Base-by-base conservation (phyloP, 169 alveolate genomes). In the Prorocentrum cordatum region DNA sequence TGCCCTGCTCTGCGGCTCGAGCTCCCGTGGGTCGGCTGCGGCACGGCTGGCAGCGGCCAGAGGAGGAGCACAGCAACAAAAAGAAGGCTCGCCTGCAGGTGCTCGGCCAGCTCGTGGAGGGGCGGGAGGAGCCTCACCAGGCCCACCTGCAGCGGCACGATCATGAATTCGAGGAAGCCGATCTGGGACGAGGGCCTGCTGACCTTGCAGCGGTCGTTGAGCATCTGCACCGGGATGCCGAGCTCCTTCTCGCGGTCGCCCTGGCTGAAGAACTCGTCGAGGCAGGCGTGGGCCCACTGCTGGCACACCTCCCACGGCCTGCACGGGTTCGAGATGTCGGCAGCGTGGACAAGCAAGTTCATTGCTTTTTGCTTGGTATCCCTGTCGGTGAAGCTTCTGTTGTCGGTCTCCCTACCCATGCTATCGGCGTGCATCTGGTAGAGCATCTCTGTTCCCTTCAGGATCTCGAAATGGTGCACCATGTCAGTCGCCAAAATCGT, bases 211-310 rank as follows among this genome's bases (percentile, higher is more conserved):
- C 90, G 79, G 27, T 82, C 90, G n/a, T 82, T 82, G 68, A 82
- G 80, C 90, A 82, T 82, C 58, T 82, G 90, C 80, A 82, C 90
- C 0, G 90, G 90, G 9, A 82, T 82, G 24, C 90, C 90, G 9
- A 77, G 88, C 62, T 77, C 88, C 90, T 82, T 82, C 58, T 82
- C 90, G 31, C 64, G 39, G 80, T 82, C 90, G 20, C 90, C 90
- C 36, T 82, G 90, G 0, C 80, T 80, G 12, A 82, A 82, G 90
- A 82, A 82, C 38, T 82, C 90, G 31, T 82, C 90, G 29, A 82
- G 33, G 66, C 90, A 82, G 5, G 31, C 54, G 33, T 45, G 68
- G 1, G 90, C 90, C 38, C 45, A 31, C 4, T 26, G 39, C n/a
- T 38, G 54, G 68, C 90, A 82, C 26, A 82, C 24, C 39, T 10